These are phyloP conservation scores for Fusarium tuaranense DNA, from an alignment of 2,329 filamentous ascomycete genomes.

Conservation along the genomic window DNA sequence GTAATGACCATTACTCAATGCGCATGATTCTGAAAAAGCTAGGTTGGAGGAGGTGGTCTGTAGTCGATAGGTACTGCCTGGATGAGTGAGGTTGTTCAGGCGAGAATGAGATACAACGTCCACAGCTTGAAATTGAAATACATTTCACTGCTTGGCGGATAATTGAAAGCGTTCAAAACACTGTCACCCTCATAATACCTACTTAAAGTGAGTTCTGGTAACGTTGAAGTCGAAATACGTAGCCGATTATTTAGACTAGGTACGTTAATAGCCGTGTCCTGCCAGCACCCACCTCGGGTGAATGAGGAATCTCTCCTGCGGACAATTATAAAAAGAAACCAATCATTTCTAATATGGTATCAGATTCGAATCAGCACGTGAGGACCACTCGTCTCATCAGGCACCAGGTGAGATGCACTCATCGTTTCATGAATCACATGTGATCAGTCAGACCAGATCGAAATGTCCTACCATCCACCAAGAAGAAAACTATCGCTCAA, in stretches of 20 bases:
- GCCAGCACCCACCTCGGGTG: too few relatives aligned
- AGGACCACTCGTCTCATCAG: neutral
- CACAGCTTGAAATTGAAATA: neutral
- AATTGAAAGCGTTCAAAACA: neutral
- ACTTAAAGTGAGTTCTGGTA: neutral
- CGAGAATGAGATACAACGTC: neutral
- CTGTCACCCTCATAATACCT: neutral
- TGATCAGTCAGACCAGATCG: neutral
- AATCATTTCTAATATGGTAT: neutral
- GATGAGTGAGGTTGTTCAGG: neutral
- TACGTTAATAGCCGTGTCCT: too few relatives aligned
- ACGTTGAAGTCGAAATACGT: neutral
- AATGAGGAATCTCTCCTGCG: neutral
- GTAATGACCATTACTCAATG: neutral
- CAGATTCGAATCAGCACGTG: neutral
- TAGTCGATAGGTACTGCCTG: neutral
- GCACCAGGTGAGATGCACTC: neutral
- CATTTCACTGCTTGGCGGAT: too few relatives aligned
- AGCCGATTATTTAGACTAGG: too few relatives aligned
- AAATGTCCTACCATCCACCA: neutral
- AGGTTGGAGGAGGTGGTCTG: neutral
- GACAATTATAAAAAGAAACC: neutral
- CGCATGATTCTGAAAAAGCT: neutral
- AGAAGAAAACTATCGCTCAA: neutral
- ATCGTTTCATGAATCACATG: neutral